Evolutionary conservation across 352 stramenopile species (phyloP).

Genomic region (Phytophthora sansomeana): DNA sequence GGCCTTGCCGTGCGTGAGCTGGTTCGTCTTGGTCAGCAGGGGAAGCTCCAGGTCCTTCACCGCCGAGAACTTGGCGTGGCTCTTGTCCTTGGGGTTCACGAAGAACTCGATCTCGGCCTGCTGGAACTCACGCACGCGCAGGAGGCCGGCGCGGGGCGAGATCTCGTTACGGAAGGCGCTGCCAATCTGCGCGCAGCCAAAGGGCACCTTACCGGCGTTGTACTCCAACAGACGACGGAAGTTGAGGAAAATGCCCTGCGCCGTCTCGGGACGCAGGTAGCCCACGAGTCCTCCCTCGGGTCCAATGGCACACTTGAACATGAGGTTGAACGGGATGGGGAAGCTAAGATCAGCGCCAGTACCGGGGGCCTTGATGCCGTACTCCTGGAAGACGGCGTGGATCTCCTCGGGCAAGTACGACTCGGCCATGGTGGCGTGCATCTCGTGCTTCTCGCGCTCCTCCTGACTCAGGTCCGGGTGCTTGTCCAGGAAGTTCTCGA

Average conservation of each 20-base stretch:
- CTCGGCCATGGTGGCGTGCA: slow-evolving; percentile 96
- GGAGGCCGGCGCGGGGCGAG: slow-evolving; percentile 94
- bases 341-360: slow-evolving; percentile 93
- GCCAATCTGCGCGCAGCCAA: slow-evolving; percentile 88
- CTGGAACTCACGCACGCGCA: slow-evolving; percentile 99
- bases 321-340: slow-evolving; percentile 99
- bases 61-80: slow-evolving; percentile 96
- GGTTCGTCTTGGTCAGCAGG: slow-evolving; percentile 95
- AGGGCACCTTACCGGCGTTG: slow-evolving; percentile 95
- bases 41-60: slow-evolving; percentile 88
- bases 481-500: slow-evolving; percentile 96
- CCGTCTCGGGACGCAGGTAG: slow-evolving; percentile 99
- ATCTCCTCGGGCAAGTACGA: slow-evolving; percentile 98
- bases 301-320: slow-evolving; percentile 99
- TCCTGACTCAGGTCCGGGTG: slow-evolving; percentile 77
- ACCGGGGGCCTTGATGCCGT: slow-evolving; percentile 94
- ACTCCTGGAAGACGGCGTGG: slow-evolving; percentile 94
- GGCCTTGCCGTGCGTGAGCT: slow-evolving; percentile 97
- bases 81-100: slow-evolving; percentile 98
- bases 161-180: slow-evolving; percentile 97
- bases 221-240: slow-evolving; percentile 98
- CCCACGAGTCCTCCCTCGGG: slow-evolving; percentile 96
- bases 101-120: slow-evolving; percentile 99
- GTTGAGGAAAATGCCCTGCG: slow-evolving; percentile 99
- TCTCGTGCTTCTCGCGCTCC: slow-evolving; percentile 94